A percentile compares a stretch with the other conserved stretches of the same genome.
Evolutionary conservation across 1,284 basidiomycete genomes (phyloP).

Genomic region (Takashimella koratensis): DNA sequence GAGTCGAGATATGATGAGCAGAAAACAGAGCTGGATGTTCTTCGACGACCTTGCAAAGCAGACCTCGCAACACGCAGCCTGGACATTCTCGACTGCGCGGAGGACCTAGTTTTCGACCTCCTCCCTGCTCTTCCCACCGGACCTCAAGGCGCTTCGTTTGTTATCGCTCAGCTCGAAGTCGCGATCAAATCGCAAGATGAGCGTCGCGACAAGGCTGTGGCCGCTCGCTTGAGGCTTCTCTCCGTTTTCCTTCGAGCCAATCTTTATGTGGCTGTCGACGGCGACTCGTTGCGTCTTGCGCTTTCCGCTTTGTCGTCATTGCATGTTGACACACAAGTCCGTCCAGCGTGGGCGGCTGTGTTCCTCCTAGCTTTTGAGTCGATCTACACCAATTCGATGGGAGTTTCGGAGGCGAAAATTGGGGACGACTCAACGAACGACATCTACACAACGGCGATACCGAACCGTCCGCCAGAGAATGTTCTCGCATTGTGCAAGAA

Average conservation of each 20-base stretch:
- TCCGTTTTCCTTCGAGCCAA: slow-evolving; percentile 57
- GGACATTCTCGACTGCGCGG: slow-evolving; percentile 77
- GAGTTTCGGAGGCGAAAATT: slow-evolving; percentile 56
- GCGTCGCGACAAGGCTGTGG: slow-evolving; percentile 54
- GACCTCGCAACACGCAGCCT: slow-evolving; percentile 68
- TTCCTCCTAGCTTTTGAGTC: slow-evolving; percentile 73
- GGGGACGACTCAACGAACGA: slow-evolving; percentile 16
- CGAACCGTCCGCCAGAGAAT: slow-evolving; percentile 47
- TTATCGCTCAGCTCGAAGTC: slow-evolving; percentile 23
- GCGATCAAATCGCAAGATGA: slow-evolving; percentile 52
- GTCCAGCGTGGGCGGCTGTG: slow-evolving; percentile 78
- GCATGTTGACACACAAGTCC: slow-evolving; percentile 8
- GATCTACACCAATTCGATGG: slow-evolving; percentile 69
- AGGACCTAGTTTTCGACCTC: slow-evolving; percentile 84
- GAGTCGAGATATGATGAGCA: slow-evolving; percentile 1
- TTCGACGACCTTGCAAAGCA: slow-evolving; percentile 64
- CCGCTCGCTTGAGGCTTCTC: slow-evolving; percentile 78
- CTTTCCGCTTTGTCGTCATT: neutral
- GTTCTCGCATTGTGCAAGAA: slow-evolving; percentile 71
- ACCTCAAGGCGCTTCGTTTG: slow-evolving; percentile 45
- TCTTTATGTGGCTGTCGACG: neutral
- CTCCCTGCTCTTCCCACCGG: slow-evolving; percentile 62
- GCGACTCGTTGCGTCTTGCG: neutral
- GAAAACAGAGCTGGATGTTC: slow-evolving; percentile 58
- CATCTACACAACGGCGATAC: neutral